phyloP scores from a whole-genome alignment of 441 rosid genomes.

The Mallotus repandus region DNA sequence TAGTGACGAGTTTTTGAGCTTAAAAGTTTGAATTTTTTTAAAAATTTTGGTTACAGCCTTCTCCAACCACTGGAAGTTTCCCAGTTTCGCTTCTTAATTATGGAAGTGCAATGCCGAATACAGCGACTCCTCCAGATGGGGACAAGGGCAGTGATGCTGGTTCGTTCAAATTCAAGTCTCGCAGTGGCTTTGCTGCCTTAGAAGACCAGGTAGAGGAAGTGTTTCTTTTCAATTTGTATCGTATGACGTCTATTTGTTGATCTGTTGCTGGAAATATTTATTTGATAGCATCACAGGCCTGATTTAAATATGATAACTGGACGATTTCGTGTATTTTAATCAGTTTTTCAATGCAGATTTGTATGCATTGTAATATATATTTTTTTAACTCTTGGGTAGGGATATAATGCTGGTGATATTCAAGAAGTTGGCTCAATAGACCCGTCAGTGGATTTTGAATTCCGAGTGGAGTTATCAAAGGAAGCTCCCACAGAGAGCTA shows the following conservation, averaged over 20 bases:
- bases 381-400: constrained; percentile 27
- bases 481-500: constrained; percentile 30
- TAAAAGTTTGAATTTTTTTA: background rate
- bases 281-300: background rate
- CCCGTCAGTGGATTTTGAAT: constrained; percentile 35
- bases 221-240: no score
- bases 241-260: no score
- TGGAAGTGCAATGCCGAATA: constrained; percentile 19
- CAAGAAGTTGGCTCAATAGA: constrained; percentile 28
- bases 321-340: background rate
- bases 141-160: constrained; percentile 17
- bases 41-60: constrained; percentile 30
- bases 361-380: background rate
- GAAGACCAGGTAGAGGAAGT: constrained; percentile 36
- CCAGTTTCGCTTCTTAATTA: constrained; percentile 25
- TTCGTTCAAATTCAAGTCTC: constrained; percentile 33
- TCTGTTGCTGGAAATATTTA: no score
- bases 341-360: constrained; percentile 8
- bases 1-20: background rate
- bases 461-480: constrained; percentile 32
- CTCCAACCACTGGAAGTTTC: constrained; percentile 63
- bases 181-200: constrained; percentile 22
- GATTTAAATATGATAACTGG: background rate
- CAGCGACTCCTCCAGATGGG: constrained; percentile 19
- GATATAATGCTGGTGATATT: constrained; percentile 22